These are phyloP conservation scores for Boletus vinaceobasis DNA, from an alignment of 768 basidiomycete genomes.

Conservation along the genomic window DNA sequence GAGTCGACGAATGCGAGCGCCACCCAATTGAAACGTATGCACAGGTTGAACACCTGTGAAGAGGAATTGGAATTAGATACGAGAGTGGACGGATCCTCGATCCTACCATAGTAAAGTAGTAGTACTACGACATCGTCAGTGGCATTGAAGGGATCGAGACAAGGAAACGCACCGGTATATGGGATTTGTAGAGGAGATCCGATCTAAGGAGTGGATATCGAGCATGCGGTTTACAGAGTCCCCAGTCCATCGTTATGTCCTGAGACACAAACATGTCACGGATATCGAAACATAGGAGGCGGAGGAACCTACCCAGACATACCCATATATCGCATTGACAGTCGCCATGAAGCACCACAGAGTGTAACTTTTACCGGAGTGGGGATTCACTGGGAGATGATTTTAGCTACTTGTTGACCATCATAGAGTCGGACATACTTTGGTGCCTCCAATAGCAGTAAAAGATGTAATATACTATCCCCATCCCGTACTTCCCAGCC, in stretches of 20 bases:
- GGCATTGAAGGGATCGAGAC: neutral
- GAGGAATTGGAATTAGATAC: neutral
- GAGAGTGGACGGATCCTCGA: neutral
- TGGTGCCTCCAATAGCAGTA: slow-evolving; percentile 79
- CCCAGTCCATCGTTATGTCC: slow-evolving; percentile 95
- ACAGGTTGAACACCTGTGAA: slow-evolving; percentile 61
- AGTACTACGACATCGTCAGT: slow-evolving; percentile 42
- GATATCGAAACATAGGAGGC: neutral
- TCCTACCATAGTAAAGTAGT: slow-evolving; percentile 76
- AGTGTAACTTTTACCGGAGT: slow-evolving; percentile 50
- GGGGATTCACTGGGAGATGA: slow-evolving; percentile 27
- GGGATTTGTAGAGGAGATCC: slow-evolving; percentile 69
- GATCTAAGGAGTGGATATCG: slow-evolving; percentile 62
- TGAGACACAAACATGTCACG: slow-evolving; percentile 25
- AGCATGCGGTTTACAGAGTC: slow-evolving; percentile 58
- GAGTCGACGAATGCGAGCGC: slow-evolving; percentile 61
- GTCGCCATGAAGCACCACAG: slow-evolving; percentile 66
- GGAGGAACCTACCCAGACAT: slow-evolving; percentile 65
- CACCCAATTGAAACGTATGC: slow-evolving; percentile 82
- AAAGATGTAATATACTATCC: slow-evolving; percentile 60
- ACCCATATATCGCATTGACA: slow-evolving; percentile 66
- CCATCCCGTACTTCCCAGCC: slow-evolving; percentile 82
- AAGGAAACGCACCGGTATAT: slow-evolving; percentile 47
- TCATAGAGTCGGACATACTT: slow-evolving; percentile 33
- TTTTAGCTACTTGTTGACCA: neutral